Percentiles rank a stretch among this genome's conserved stretches.
Conservation (phyloP, 1,284 basidiomycete genomes). For the Volvariella volvacea region DNA sequence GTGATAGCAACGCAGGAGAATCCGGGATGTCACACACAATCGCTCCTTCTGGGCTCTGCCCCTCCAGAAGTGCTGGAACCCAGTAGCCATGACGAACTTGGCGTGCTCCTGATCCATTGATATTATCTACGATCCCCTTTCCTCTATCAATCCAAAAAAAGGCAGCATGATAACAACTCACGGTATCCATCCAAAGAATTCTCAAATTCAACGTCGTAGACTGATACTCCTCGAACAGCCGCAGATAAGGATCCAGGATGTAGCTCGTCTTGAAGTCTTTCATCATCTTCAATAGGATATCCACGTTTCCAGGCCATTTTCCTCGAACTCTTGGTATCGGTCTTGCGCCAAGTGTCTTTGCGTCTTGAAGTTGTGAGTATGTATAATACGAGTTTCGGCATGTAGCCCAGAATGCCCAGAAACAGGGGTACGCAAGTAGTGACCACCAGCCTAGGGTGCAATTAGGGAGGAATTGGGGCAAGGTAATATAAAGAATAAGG, state of each 20-base stretch:
- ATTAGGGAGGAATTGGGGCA: constrained; percentile 24
- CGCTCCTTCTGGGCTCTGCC: constrained; percentile 55
- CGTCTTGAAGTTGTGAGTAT: constrained; percentile 34
- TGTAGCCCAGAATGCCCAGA: constrained; percentile 31
- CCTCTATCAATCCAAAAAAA: too few relatives aligned
- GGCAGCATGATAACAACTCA: constrained; percentile 23
- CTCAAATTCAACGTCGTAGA: constrained; percentile 61
- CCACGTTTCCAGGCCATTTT: constrained; percentile 69
- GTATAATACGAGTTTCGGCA: constrained; percentile 12
- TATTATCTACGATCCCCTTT: constrained; percentile 52
- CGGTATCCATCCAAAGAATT: constrained; percentile 61
- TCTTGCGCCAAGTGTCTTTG: constrained; percentile 39
- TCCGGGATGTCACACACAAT: constrained; percentile 47
- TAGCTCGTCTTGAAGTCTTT: constrained; percentile 51
- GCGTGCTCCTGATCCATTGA: constrained; percentile 66
- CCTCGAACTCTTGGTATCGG: constrained; percentile 53
- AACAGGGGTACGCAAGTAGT: constrained; percentile 30
- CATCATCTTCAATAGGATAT: constrained; percentile 52
- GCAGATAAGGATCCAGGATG: constrained; percentile 53
- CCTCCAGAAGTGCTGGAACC: constrained; percentile 61
- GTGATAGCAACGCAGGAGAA: too few relatives aligned
- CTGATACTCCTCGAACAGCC: constrained; percentile 60
- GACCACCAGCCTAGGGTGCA: constrained; percentile 25
- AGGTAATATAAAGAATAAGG: constrained; percentile 13
- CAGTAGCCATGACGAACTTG: constrained; percentile 61